Percentiles rank a stretch among this genome's conserved stretches.
Evolutionary conservation across 345 rosid species (phyloP).

Genomic region (Syzygium aqueum): DNA sequence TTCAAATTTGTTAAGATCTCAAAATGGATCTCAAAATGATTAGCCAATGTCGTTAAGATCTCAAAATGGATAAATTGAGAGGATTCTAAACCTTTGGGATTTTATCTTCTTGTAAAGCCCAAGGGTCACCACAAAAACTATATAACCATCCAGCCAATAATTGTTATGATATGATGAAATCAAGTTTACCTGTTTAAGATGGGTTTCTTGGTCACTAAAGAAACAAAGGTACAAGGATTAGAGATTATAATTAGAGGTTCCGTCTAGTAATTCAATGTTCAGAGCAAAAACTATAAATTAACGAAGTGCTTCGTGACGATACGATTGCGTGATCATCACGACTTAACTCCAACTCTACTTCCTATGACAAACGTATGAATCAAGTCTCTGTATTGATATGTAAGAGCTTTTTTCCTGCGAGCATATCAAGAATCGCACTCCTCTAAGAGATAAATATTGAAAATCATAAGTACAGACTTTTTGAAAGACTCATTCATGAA

Average conservation of each 20-base stretch:
- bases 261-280: neutral
- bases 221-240: neutral
- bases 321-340: neutral
- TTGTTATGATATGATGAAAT: neutral
- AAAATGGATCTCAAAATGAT: neutral
- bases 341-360: neutral
- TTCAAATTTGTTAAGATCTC: neutral
- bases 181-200: neutral
- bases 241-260: neutral
- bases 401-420: neutral
- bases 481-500: neutral
- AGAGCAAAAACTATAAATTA: neutral
- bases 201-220: neutral
- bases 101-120: neutral
- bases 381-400: neutral
- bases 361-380: neutral
- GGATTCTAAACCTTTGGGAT: neutral
- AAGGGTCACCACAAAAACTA: neutral
- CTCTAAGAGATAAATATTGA: neutral
- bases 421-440: neutral
- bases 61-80: neutral
- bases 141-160: neutral
- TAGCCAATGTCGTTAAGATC: neutral
- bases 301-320: neutral
- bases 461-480: neutral